phyloP scores from a whole-genome alignment of 345 rosid species.

The Rhodamnia argentea region DNA sequence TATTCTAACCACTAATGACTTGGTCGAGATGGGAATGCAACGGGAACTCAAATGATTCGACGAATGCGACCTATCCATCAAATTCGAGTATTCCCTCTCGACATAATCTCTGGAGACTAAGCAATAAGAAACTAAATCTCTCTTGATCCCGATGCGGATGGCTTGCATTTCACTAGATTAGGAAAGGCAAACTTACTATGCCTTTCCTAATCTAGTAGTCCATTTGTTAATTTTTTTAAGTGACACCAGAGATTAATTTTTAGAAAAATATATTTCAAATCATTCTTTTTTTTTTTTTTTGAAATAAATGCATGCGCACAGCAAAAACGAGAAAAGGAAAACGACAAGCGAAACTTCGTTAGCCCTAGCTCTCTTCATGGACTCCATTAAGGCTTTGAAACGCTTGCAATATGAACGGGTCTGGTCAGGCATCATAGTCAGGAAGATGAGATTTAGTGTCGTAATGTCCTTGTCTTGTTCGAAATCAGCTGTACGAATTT shows the following conservation, averaged over 20 bases:
- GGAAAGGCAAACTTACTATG: not conserved
- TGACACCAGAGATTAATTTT: no score
- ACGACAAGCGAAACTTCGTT: not conserved
- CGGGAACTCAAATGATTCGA: not conserved
- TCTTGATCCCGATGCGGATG: rapidly evolving
- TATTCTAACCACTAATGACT: not conserved
- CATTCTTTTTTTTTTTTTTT: no score
- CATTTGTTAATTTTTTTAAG: no score
- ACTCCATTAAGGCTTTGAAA: not conserved
- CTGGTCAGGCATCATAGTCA: not conserved
- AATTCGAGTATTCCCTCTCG: not conserved
- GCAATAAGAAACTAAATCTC: not conserved
- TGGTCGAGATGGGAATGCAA: not conserved
- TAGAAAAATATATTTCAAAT: no score
- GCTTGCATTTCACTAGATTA: not conserved
- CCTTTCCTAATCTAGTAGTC: not conserved
- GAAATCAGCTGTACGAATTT: no score
- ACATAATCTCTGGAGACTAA: not conserved
- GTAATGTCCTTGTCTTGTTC: no score
- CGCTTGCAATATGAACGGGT: not conserved
- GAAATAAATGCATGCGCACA: no score
- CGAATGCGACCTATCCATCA: not conserved
- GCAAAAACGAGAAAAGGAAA: not conserved
- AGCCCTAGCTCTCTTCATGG: not conserved
- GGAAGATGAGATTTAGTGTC: no score